Conservation (phyloP, 2,329 filamentous ascomycete species). For the Biscogniauxia mediterranea region DNA sequence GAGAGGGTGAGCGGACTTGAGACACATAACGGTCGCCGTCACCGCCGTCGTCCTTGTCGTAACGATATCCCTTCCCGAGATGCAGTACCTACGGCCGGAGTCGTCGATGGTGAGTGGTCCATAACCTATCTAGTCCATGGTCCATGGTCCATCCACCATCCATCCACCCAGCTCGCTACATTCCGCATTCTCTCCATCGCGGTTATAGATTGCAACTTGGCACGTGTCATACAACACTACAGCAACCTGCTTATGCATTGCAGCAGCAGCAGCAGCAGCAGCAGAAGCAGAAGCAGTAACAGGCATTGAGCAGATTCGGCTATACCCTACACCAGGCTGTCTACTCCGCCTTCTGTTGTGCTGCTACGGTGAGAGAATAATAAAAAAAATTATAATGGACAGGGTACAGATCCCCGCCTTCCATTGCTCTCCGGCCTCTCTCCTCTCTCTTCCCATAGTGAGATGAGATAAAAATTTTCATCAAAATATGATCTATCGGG, state of each 20-base stretch:
- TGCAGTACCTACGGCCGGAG: no score
- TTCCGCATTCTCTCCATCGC: constrained; percentile 24
- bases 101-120: no score
- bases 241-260: constrained; percentile 24
- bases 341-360: constrained; percentile 11
- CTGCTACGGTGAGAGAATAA: constrained; percentile 14
- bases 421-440: no score
- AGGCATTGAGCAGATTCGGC: constrained; percentile 23
- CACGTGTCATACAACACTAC: constrained; percentile 29
- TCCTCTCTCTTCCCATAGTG: constrained; percentile 12
- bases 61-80: no score
- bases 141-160: no score
- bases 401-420: background rate
- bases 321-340: constrained; percentile 4
- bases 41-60: constrained; percentile 18
- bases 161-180: constrained; percentile 1
- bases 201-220: constrained; percentile 23
- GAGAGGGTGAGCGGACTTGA: no score
- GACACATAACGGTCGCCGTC: background rate
- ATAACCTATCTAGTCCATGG: constrained; percentile 1
- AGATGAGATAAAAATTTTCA: background rate
- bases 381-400: background rate
- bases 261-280: constrained; percentile 1
- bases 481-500: constrained; percentile 14
- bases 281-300: no score